Percentiles rank a stretch among this genome's conserved stretches.
Evolutionary conservation across 2,329 filamentous ascomycete species (phyloP).

Genomic region (Geosmithia morbida): DNA sequence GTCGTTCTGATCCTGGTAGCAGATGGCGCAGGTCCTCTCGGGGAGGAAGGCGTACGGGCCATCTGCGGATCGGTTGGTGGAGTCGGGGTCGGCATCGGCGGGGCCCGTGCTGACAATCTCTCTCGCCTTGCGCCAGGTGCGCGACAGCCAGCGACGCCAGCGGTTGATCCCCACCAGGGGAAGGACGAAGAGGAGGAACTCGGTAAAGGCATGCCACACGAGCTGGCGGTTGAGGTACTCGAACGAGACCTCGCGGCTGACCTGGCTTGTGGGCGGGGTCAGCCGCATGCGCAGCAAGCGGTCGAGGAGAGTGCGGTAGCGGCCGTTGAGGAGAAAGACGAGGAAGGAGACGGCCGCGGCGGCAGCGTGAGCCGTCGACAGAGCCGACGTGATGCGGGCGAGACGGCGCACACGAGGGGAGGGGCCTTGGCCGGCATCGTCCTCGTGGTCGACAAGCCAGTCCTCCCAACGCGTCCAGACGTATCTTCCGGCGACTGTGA

Average conservation of each 20-base stretch:
- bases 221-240: slow-evolving; percentile 96
- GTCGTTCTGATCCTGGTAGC: slow-evolving; percentile 85
- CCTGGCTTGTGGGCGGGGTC: slow-evolving; percentile 70
- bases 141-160: slow-evolving; percentile 80
- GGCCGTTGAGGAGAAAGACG: slow-evolving; percentile 79
- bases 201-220: slow-evolving; percentile 99
- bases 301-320: slow-evolving; percentile 83
- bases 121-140: slow-evolving; percentile 73
- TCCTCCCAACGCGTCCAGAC: slow-evolving; percentile 87
- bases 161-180: slow-evolving; percentile 88
- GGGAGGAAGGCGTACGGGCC: slow-evolving; percentile 79
- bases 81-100: slow-evolving; percentile 25
- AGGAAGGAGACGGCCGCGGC: slow-evolving; percentile 78
- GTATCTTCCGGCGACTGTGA: slow-evolving; percentile 81
- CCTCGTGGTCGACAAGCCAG: slow-evolving; percentile 56
- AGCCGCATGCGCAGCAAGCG: slow-evolving; percentile 72
- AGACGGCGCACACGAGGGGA: slow-evolving; percentile 38
- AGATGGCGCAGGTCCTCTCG: slow-evolving; percentile 90
- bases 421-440: slow-evolving; percentile 57
- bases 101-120: slow-evolving; percentile 29
- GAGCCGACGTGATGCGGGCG: slow-evolving; percentile 51
- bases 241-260: slow-evolving; percentile 85
- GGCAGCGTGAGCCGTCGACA: slow-evolving; percentile 63
- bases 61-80: slow-evolving; percentile 20
- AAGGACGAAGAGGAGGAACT: slow-evolving; percentile 94